Evolutionary conservation across 441 rosid genomes (phyloP).

Genomic region (Raphanus hybrid): DNA sequence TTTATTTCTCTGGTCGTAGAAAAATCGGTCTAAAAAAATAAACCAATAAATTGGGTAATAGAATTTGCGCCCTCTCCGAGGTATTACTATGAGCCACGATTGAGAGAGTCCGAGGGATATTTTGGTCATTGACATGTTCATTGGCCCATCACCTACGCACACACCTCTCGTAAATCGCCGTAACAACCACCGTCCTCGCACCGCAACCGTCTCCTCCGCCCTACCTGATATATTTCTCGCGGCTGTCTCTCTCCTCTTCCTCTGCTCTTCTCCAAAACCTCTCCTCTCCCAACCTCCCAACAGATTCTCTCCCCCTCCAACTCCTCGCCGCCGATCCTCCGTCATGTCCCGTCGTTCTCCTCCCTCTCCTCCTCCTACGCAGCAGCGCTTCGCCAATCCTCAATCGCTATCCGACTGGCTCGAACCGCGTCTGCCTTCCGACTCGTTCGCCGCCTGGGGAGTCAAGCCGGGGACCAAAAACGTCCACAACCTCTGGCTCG

Average conservation of each 20-base stretch:
- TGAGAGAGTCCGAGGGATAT: slow-evolving; percentile 6
- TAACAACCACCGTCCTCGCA: slow-evolving; percentile 32
- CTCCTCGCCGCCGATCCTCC: slow-evolving; percentile 50
- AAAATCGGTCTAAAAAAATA: background rate
- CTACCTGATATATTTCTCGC: slow-evolving; percentile 62
- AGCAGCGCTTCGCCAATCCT: slow-evolving; percentile 61
- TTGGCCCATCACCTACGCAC: slow-evolving; percentile 43
- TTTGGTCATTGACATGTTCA: slow-evolving; percentile 40
- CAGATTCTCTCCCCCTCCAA: slow-evolving; percentile 45
- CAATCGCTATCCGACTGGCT: slow-evolving; percentile 93
- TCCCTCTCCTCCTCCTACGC: slow-evolving; percentile 30
- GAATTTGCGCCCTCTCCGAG: background rate
- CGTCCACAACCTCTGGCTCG: slow-evolving; percentile 95
- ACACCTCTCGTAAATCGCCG: slow-evolving; percentile 38
- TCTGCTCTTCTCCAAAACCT: slow-evolving; percentile 57
- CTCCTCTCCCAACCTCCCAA: slow-evolving; percentile 44
- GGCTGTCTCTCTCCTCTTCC: slow-evolving; percentile 63
- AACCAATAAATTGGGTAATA: background rate
- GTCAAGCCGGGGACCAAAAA: slow-evolving; percentile 90
- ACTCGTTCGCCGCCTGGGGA: slow-evolving; percentile 86
- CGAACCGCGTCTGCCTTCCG: slow-evolving; percentile 75
- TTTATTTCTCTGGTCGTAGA: slow-evolving; percentile 19
- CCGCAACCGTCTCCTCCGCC: slow-evolving; percentile 32
- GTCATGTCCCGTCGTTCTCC: slow-evolving; percentile 48
- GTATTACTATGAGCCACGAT: slow-evolving; percentile 31